Conservation (phyloP, 2,329 filamentous ascomycete species). For the Epichloe coenophiala region DNA sequence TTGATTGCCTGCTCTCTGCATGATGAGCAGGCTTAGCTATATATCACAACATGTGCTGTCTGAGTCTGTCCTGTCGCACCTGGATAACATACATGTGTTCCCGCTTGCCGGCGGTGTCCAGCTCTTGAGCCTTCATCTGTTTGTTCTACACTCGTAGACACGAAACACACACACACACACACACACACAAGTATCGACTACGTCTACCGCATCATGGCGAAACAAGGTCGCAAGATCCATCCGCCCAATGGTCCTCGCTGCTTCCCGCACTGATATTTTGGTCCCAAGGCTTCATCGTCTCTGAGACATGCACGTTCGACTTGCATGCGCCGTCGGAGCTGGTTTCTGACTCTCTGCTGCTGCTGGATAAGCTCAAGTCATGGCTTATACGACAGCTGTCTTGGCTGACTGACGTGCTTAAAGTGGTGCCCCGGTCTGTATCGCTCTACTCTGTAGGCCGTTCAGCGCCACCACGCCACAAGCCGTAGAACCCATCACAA, state of each 20-base stretch:
- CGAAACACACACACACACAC: no score
- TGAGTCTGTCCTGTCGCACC: background rate
- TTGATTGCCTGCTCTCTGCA: no score
- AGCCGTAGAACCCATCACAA: slow-evolving; percentile 49
- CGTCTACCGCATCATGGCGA: background rate
- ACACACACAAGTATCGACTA: background rate
- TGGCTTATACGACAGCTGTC: slow-evolving; percentile 4
- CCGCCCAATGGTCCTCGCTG: slow-evolving; percentile 1
- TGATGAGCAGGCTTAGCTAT: background rate
- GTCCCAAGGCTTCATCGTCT: background rate
- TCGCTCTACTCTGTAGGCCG: slow-evolving; percentile 24
- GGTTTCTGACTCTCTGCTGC: slow-evolving; percentile 5
- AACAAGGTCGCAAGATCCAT: background rate
- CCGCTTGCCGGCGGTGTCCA: background rate
- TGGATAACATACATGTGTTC: background rate
- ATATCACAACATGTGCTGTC: background rate
- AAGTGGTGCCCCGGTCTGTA: slow-evolving; percentile 8
- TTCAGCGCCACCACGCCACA: slow-evolving; percentile 42
- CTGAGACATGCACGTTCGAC: background rate
- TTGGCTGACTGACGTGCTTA: slow-evolving; percentile 2
- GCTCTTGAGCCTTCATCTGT: background rate
- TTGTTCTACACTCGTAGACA: background rate
- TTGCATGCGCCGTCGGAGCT: slow-evolving; percentile 1
- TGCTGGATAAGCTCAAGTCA: slow-evolving; percentile 8
- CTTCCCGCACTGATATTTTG: background rate